Base-by-base conservation (phyloP, 2,329 filamentous ascomycete genomes). In the Ophiostoma angusticollis region DNA sequence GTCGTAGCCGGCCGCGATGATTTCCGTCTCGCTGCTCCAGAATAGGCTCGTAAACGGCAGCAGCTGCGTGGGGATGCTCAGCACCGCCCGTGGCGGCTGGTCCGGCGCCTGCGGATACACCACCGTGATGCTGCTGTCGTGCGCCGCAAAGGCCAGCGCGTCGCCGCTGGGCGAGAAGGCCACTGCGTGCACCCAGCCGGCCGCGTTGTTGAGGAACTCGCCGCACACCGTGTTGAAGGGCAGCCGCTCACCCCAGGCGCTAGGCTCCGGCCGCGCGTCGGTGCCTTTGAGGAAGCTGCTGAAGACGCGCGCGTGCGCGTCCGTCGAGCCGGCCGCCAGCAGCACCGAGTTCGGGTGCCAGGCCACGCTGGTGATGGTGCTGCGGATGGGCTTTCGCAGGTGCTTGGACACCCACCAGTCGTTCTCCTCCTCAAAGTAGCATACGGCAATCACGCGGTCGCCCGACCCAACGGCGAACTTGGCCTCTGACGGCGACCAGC, bases 361-460 rank as follows among this genome's bases (percentile, higher is more conserved):
- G 41, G 81, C 80, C 31, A 98, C 77, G 13, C 83, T 86, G 40
- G 91, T 96, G 53, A 98, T 89, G 41, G 91, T 98, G 58, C 86
- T 94, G 50, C 89, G 83, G 53, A 98, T 93, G 16, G 91, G 91
- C 73, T 96, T 98, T 76, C 96, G 96, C 56, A 98, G 65, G 63
- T 98, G 91, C 71, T 98, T 98, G 27, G 87, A 95, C 30, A 98
- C 89, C 91, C 91, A 98, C 91, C 91, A 98, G 67, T 98, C 87
- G 62, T 98, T 95, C 62, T 98, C 91, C 59, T 94, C 84, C 57
- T 98, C 91, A 52, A 98, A 98, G 67, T 96, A 96, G 70, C 91
- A 98, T 51, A 96, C 74, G 29, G 91, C 86, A 53, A 98, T 94
- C 48, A 94, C 82, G 47, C 91, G 80, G 51, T 94, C 91, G 45